phyloP scores from a whole-genome alignment of 1,284 basidiomycete genomes.

The Ustilago loliicola region DNA sequence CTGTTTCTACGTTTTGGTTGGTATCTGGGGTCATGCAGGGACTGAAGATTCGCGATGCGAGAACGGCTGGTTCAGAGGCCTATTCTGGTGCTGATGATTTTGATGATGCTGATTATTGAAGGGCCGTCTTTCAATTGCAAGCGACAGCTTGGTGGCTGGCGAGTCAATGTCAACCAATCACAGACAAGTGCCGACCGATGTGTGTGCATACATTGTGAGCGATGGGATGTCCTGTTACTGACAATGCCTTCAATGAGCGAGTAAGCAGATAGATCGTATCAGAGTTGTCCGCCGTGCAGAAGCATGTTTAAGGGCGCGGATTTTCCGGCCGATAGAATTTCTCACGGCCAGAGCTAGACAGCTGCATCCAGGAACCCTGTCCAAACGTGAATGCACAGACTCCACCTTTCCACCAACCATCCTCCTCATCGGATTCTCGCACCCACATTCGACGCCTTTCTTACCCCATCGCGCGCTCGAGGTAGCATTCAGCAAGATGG shows the following conservation, averaged over 20 bases:
- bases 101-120: slow-evolving; percentile 39
- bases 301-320: background rate
- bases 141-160: background rate
- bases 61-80: slow-evolving; percentile 24
- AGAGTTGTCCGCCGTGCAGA: too few relatives aligned
- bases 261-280: background rate
- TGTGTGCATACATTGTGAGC: background rate
- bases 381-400: background rate
- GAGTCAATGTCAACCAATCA: background rate
- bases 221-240: background rate
- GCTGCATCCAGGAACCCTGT: slow-evolving; percentile 9
- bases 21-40: background rate
- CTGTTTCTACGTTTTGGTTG: too few relatives aligned
- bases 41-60: slow-evolving; percentile 24
- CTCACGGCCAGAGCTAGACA: background rate
- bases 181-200: background rate
- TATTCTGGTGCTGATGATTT: slow-evolving; percentile 33
- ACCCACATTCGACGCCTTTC: background rate
- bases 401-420: background rate
- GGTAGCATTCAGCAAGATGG: slow-evolving; percentile 50
- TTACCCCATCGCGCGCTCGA: background rate
- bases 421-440: background rate
- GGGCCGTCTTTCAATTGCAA: background rate
- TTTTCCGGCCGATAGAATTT: slow-evolving; percentile 24
- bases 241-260: background rate